Conservation (phyloP, 1,284 basidiomycete genomes). For the Naganishia sp. region DNA sequence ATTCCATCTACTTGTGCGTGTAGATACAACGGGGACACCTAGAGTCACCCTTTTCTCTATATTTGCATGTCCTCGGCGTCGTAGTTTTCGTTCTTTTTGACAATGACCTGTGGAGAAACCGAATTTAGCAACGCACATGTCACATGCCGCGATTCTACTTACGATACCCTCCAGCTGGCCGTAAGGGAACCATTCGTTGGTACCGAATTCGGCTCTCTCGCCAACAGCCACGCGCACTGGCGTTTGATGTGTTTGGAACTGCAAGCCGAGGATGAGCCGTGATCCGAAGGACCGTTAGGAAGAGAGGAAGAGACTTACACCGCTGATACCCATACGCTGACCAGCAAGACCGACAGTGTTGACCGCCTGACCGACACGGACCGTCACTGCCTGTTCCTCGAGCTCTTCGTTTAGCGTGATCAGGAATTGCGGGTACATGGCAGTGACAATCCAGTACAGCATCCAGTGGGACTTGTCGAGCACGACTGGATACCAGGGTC, state of each 20-base stretch:
- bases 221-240: conserved; percentile 92
- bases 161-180: conserved; percentile 81
- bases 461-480: conserved; percentile 98
- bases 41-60: conserved; percentile 15
- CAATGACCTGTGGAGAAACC: conserved; percentile 27
- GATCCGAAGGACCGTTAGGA: conserved; percentile 15
- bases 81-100: conserved; percentile 51
- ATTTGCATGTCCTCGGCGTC: conserved; percentile 46
- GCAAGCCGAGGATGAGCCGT: conserved; percentile 4
- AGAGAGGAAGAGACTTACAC: conserved; percentile 46
- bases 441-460: conserved; percentile 90
- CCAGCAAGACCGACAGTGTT: conserved; percentile 54
- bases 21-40: conserved; percentile 2
- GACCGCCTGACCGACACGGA: conserved; percentile 84
- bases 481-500: conserved; percentile 63
- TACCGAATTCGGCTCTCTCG: conserved; percentile 92
- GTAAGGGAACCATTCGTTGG: conserved; percentile 94
- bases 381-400: conserved; percentile 79
- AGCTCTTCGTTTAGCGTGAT: conserved; percentile 94
- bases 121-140: background rate
- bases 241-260: conserved; percentile 93
- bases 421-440: conserved; percentile 98
- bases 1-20: conserved; percentile 7
- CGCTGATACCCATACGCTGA: conserved; percentile 53
- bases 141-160: background rate